Conservation (phyloP, 2,329 filamentous ascomycete species). For the Colletotrichum trifolii region DNA sequence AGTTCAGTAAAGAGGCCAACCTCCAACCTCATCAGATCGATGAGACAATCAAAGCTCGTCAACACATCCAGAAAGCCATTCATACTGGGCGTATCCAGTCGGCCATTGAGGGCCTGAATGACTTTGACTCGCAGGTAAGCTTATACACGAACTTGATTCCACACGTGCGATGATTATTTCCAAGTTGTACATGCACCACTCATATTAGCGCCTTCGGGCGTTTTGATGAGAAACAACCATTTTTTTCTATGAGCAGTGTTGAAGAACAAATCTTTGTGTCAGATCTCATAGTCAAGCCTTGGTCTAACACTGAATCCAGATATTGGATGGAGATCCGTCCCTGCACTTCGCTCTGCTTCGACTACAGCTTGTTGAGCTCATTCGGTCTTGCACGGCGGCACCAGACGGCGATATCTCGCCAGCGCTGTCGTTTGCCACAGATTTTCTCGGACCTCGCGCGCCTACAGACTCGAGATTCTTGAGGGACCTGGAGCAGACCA, state of each 20-base stretch:
- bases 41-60: conserved; percentile 79
- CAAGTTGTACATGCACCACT: conserved; percentile 99
- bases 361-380: conserved; percentile 93
- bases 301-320: conserved; percentile 64
- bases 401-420: conserved; percentile 78
- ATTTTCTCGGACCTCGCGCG: conserved; percentile 87
- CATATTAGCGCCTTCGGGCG: conserved; percentile 81
- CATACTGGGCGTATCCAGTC: conserved; percentile 85
- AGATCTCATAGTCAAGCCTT: conserved; percentile 1
- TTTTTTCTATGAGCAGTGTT: conserved; percentile 52
- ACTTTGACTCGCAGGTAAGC: conserved; percentile 87
- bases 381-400: conserved; percentile 76
- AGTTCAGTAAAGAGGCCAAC: conserved; percentile 94
- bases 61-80: conserved; percentile 86
- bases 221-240: conserved; percentile 90
- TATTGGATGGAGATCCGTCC: conserved; percentile 83
- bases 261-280: not conserved
- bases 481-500: conserved; percentile 88
- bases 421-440: conserved; percentile 87
- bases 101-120: conserved; percentile 89
- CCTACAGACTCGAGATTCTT: conserved; percentile 85
- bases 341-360: conserved; percentile 91
- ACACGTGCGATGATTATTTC: conserved; percentile 83
- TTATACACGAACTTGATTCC: conserved; percentile 16
- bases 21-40: conserved; percentile 78